phyloP scores from a whole-genome alignment of 1,139 yeast genomes.

The Yamadazyma sp. region DNA sequence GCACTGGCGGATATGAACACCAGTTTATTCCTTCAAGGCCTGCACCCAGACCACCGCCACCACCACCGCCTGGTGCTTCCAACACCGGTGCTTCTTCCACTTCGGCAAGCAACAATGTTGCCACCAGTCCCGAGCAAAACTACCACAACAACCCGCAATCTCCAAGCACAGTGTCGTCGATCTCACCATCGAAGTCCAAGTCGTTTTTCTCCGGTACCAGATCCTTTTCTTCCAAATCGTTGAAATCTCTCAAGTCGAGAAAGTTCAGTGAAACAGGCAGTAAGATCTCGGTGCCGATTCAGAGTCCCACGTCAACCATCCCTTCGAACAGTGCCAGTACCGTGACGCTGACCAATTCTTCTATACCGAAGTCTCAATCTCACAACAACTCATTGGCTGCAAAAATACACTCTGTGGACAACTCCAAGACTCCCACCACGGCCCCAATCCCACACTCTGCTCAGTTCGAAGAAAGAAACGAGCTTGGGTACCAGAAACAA shows the following conservation, averaged over 20 bases:
- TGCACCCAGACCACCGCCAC: conserved; percentile 57
- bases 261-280: conserved; percentile 22
- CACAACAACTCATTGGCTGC: conserved; percentile 40
- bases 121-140: conserved; percentile 6
- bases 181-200: conserved; percentile 19
- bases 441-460: conserved; percentile 40
- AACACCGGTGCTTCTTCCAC: no score
- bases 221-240: conserved; percentile 42
- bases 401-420: conserved; percentile 20
- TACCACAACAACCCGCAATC: conserved; percentile 10
- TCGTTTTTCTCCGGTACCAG: conserved; percentile 28
- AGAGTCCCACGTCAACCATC: conserved; percentile 6
- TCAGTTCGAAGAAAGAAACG: conserved; percentile 23
- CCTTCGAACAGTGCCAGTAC: conserved; percentile 10
- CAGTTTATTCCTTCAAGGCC: conserved; percentile 68
- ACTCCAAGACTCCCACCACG: conserved; percentile 28
- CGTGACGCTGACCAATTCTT: conserved; percentile 9
- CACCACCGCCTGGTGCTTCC: conserved; percentile 4
- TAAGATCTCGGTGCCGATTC: conserved; percentile 16
- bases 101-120: background rate
- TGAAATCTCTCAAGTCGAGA: conserved; percentile 32
- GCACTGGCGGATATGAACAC: conserved; percentile 22
- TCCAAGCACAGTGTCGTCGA: conserved; percentile 9
- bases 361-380: conserved; percentile 44
- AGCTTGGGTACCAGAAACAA: conserved; percentile 19